Percentiles rank a stretch among this genome's conserved stretches.
phyloP scores from a whole-genome alignment of 176 grass and related monocot genomes.

The Lolium multiflorum region DNA sequence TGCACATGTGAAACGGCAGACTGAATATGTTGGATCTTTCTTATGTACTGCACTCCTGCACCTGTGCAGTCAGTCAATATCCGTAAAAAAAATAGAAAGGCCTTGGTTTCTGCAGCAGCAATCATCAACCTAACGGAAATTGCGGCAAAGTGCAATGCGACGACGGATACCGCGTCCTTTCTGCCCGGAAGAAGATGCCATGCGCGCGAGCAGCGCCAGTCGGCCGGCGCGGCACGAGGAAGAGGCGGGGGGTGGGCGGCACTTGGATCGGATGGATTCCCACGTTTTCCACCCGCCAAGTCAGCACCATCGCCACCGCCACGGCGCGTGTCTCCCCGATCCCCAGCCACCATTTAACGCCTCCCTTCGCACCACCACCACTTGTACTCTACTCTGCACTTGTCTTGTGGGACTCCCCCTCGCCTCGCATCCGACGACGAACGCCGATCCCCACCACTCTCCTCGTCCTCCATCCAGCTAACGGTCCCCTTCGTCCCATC shows the following conservation, averaged over 20 bases:
- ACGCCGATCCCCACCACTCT: not conserved
- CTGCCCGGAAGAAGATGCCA: not conserved
- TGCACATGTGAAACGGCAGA: too few species aligned
- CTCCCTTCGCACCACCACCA: not conserved
- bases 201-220: not conserved
- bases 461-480: too few species aligned
- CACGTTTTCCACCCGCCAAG: conserved; percentile 55
- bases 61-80: too few species aligned
- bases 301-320: conserved; percentile 9
- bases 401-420: not conserved
- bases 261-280: conserved; percentile 40
- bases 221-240: conserved; percentile 33
- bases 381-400: not conserved
- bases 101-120: too few species aligned
- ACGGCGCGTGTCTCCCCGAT: not conserved
- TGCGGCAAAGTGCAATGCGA: too few species aligned
- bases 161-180: too few species aligned
- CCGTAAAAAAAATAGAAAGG: too few species aligned
- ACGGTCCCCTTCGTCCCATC: not conserved
- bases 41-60: too few species aligned
- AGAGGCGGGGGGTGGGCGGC: conserved; percentile 34
- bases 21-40: too few species aligned
- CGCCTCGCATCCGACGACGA: not conserved
- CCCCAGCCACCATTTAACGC: conserved; percentile 48
- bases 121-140: too few species aligned